These are phyloP conservation scores for Priceomyces castillae DNA, from an alignment of 805 yeast genomes.

Conservation along the genomic window DNA sequence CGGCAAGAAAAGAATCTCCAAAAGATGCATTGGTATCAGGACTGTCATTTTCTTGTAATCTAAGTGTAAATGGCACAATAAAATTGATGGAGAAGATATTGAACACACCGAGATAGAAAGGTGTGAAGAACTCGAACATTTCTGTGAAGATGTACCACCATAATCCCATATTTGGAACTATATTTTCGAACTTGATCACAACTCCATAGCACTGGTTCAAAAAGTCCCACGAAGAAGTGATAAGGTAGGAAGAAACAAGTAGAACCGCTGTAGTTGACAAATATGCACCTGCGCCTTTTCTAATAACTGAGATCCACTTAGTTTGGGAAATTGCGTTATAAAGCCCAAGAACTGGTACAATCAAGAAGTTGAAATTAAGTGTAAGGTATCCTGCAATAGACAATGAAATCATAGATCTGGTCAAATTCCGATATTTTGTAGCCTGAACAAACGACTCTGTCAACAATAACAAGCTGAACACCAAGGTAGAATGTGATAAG, in stretches of 20 bases:
- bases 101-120: constrained; percentile 81
- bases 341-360: constrained; percentile 53
- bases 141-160: constrained; percentile 99
- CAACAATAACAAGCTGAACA: constrained; percentile 59
- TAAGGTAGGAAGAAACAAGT: constrained; percentile 25
- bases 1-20: constrained; percentile 60
- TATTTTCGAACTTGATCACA: constrained; percentile 58
- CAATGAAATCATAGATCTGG: constrained; percentile 49
- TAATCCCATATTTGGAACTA: constrained; percentile 86
- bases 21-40: background rate
- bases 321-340: constrained; percentile 18
- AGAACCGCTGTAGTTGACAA: constrained; percentile 13
- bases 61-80: constrained; percentile 68
- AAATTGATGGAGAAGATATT: constrained; percentile 68
- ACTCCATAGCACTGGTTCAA: constrained; percentile 48
- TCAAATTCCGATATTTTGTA: constrained; percentile 38
- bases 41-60: constrained; percentile 45
- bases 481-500: constrained; percentile 63
- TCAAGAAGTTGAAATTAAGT: constrained; percentile 57
- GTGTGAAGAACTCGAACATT: constrained; percentile 84
- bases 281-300: constrained; percentile 20
- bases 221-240: constrained; percentile 28
- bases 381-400: constrained; percentile 65
- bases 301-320: constrained; percentile 9
- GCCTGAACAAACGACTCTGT: constrained; percentile 44